Evolutionary conservation across 805 yeast genomes (phyloP), one percentile per base, ranked within the genome.

Genomic region (Pichia scutulata): DNA sequence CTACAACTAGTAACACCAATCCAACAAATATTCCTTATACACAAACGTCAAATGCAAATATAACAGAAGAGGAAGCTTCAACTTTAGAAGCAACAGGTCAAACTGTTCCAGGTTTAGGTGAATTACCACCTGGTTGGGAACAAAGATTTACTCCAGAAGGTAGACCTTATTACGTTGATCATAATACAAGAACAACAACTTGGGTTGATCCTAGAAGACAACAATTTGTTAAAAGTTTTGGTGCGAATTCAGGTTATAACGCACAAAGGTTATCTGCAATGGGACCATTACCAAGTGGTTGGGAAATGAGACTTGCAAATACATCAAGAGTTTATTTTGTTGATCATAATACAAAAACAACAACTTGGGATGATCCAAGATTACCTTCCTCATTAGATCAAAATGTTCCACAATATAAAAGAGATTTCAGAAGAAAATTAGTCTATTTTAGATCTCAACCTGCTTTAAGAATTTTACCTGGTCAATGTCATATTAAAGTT

Each of bases 141-240:
- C 98, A 92, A 72, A 77, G 99, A 57, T 86, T 86, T 61, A 93
- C 99, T 7, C 96, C 96, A 25, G 99, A 93, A 70, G 99, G 99
- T 39, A 81, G 99, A 66, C 95, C 98, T 8, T 93, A 93, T 70
- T 93, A 90, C 67, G 99, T 93, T 45, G 99, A 93, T 69, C 99
- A 93, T 72, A 93, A 93, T 69, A 93, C 99, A n/a, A 80, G 99
- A 68, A 93, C 99, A 1, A 93, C 99, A 4, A 93, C 99, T 13
- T 93, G 99, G 99, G 99, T 93, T 44, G 99, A 93, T 69, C 99
- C 99, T 57, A 81, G 99, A 70, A 82, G 99, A 70, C 99, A 93
- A 71, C 99, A 93, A 72, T 93, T 89, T 69, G 93, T 93, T 60
- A 85, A 97, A 67, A 89, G 95, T 54, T 89, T 86, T 67, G 98